phyloP scores from a whole-genome alignment of 2,329 filamentous ascomycete genomes.

The Talaromyces sp. region DNA sequence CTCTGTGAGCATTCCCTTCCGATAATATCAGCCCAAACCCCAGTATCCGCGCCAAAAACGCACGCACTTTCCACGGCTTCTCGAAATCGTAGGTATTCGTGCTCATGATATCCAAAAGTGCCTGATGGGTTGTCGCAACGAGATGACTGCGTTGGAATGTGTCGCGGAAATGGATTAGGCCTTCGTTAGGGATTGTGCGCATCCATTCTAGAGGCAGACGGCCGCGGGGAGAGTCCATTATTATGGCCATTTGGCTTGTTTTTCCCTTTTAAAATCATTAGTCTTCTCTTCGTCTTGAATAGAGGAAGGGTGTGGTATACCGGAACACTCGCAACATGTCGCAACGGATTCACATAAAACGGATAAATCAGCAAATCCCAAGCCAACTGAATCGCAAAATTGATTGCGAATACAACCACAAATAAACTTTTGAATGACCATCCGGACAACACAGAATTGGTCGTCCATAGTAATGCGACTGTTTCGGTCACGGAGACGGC shows the following conservation, averaged over 20 bases:
- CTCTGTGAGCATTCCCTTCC: constrained; percentile 48
- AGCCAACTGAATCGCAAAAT: constrained; percentile 22
- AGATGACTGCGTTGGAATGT: constrained; percentile 38
- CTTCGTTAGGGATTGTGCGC: constrained; percentile 50
- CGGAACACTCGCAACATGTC: constrained; percentile 45
- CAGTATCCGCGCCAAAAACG: constrained; percentile 45
- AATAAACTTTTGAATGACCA: constrained; percentile 22
- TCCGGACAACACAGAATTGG: constrained; percentile 20
- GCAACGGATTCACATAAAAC: constrained; percentile 46
- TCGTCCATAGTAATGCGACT: constrained; percentile 22
- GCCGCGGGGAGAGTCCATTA: constrained; percentile 33
- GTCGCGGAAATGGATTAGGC: constrained; percentile 50
- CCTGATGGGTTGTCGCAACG: constrained; percentile 32
- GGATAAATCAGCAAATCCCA: constrained; percentile 48
- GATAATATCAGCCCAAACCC: constrained; percentile 49
- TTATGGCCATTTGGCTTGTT: constrained; percentile 23
- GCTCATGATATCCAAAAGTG: constrained; percentile 49
- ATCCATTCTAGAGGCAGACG: constrained; percentile 42
- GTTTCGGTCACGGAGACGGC: constrained; percentile 26
- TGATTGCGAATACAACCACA: constrained; percentile 22
- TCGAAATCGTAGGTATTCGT: constrained; percentile 52
- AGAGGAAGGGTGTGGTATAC: constrained; percentile 24
- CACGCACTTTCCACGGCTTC: constrained; percentile 43
- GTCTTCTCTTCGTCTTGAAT: not conserved
- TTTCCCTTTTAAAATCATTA: constrained; percentile 21